Conservation (phyloP, 352 stramenopile species). For the Phytophthora cryptogea region DNA sequence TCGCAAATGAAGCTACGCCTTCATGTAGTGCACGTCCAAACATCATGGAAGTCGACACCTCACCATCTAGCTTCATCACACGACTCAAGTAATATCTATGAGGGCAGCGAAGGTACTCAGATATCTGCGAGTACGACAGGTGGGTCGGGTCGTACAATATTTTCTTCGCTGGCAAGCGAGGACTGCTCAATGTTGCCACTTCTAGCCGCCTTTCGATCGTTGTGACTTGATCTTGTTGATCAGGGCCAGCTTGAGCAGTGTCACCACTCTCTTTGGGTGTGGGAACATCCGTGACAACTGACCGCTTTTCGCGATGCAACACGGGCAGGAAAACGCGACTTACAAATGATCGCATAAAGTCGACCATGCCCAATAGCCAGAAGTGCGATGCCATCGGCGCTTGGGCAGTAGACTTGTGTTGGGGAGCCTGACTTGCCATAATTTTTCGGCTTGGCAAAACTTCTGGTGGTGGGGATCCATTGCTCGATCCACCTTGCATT, state of each 20-base stretch:
- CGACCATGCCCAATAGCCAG: constrained; percentile 24
- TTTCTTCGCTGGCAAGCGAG: not conserved
- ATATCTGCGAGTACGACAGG: constrained; percentile 84
- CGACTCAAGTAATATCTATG: constrained; percentile 81
- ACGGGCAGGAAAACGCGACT: constrained; percentile 41
- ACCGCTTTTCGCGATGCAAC: constrained; percentile 17
- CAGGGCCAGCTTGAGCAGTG: not conserved
- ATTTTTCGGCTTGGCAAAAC: not conserved
- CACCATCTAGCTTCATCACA: constrained; percentile 56
- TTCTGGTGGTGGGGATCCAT: not conserved
- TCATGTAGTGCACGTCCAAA: constrained; percentile 77
- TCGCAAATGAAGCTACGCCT: constrained; percentile 61
- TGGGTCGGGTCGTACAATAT: constrained; percentile 55
- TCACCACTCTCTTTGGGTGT: not conserved
- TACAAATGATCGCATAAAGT: constrained; percentile 27
- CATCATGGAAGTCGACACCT: constrained; percentile 67
- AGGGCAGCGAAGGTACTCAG: constrained; percentile 79
- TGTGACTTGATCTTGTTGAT: not conserved
- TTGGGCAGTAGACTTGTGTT: not conserved
- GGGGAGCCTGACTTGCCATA: not conserved
- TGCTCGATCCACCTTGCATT: constrained; percentile 3
- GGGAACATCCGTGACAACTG: not conserved
- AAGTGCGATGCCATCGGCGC: not conserved
- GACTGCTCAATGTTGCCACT: not conserved
- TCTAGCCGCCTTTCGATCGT: constrained; percentile 1